Base-by-base conservation (phyloP, 129 eudicot genomes). In the Saposhnikovia divaricata region DNA sequence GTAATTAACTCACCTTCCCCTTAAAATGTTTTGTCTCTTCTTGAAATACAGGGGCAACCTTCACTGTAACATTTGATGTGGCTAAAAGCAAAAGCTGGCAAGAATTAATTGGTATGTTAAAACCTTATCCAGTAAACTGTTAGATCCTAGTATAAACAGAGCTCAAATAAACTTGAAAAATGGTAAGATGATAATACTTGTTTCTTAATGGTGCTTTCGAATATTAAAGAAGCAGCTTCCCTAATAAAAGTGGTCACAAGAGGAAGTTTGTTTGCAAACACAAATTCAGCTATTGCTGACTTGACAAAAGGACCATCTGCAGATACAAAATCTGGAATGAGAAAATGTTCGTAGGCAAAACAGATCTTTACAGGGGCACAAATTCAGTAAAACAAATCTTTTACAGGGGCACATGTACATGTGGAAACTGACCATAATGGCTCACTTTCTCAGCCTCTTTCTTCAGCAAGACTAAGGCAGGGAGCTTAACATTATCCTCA, bases 1-100 rank as follows among this genome's bases (percentile, higher is more conserved):
- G 15, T 9, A n/a, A 61, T 61, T 15, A 38, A 75, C 18, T 74
- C 86, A 93, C 98, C 98, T 93, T 93, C 72, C 98, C 98, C 89
- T 93, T 91, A 53, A 91, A 93, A 74, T 85, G 75, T 84, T 89
- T 93, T 63, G 97, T 97, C 55, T 92, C 91, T 79, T 91, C 98
- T 87, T 85, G 87, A 80, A 93, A 93, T 79, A 82, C 82, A 37
- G 82, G 89, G 45, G 78, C 8, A 80, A 86, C 87, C 82, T 89
- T 85, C 53, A 68, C 84, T 51, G 97, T 87, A 68, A 82, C 89
- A 47, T 84, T 89, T 69, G 89, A 85, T 43, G 87, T 82, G 50
- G 94, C 91, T 84, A 93, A 93, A 61, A 93, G 88, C 88, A 93
- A 82, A 46, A 93, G 71, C 97, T 92, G 84, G 45, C 78, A 73